Conservation (phyloP, 2,329 filamentous ascomycete species). For the Aspergillus cejpii region DNA sequence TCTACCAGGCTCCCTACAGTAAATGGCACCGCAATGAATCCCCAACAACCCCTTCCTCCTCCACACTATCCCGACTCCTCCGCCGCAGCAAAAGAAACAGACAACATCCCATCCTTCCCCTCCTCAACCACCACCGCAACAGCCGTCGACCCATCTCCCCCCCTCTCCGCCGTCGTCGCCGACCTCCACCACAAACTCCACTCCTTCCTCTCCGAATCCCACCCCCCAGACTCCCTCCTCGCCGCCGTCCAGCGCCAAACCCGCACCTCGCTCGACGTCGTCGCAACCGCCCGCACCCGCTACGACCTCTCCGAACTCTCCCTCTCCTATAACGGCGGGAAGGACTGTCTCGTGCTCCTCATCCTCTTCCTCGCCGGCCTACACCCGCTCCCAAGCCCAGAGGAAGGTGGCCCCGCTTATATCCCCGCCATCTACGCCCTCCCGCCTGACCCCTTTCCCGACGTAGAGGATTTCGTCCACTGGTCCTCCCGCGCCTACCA, state of each 20-base stretch:
- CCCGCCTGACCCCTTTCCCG: slow-evolving; percentile 71
- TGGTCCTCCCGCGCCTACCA: slow-evolving; percentile 61
- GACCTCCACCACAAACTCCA: slow-evolving; percentile 55
- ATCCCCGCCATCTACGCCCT: slow-evolving; percentile 87
- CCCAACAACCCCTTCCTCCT: slow-evolving; percentile 2
- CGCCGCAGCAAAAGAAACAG: slow-evolving; percentile 1
- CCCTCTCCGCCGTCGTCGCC: slow-evolving; percentile 57
- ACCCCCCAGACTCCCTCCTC: slow-evolving; percentile 51
- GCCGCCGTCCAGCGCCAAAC: slow-evolving; percentile 67
- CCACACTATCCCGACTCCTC: slow-evolving; percentile 10
- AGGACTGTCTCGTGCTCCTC: slow-evolving; percentile 90
- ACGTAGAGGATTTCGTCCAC: slow-evolving; percentile 79
- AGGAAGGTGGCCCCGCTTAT: slow-evolving; percentile 13
- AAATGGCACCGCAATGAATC: slow-evolving; percentile 5
- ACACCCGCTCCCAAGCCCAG: slow-evolving; percentile 41
- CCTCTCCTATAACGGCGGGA: slow-evolving; percentile 94
- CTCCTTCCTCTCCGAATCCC: slow-evolving; percentile 57
- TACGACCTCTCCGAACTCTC: slow-evolving; percentile 77
- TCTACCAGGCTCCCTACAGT: background rate
- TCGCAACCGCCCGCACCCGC: slow-evolving; percentile 65
- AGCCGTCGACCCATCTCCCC: slow-evolving; percentile 11
- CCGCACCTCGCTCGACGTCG: slow-evolving; percentile 62
- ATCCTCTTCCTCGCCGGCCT: slow-evolving; percentile 71
- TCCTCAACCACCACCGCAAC: slow-evolving; percentile 6
- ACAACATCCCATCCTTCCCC: slow-evolving; percentile 1